phyloP scores from a whole-genome alignment of 805 yeast species.

The Pichia scutulata region DNA sequence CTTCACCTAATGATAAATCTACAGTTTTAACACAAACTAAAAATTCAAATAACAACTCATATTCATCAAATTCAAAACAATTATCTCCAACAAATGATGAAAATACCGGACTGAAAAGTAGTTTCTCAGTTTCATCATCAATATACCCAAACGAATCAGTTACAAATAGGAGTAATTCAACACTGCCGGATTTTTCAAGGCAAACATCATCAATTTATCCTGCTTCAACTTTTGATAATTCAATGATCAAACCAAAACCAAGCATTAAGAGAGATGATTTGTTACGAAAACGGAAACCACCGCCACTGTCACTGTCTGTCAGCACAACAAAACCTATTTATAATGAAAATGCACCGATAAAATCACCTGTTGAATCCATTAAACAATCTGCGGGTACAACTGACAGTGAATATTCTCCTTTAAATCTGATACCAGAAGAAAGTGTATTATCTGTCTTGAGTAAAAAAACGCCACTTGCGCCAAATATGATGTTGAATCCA shows the following conservation, averaged over 20 bases:
- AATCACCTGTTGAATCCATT: slow-evolving; percentile 1
- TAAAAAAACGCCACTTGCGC: neutral
- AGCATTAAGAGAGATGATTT: slow-evolving; percentile 9
- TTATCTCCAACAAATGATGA: no score
- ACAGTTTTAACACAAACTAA: neutral
- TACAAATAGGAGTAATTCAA: slow-evolving; percentile 2
- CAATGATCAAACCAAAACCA: neutral
- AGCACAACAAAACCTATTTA: neutral
- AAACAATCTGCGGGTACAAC: neutral
- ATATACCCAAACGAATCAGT: slow-evolving; percentile 4
- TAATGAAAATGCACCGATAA: neutral
- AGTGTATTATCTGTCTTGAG: neutral
- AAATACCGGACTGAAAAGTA: neutral
- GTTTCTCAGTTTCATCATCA: slow-evolving; percentile 6
- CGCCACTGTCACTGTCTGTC: neutral
- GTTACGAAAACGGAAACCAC: slow-evolving; percentile 10
- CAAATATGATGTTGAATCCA: neutral
- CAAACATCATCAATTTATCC: slow-evolving; percentile 8
- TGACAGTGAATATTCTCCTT: slow-evolving; percentile 5
- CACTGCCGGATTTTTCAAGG: slow-evolving; percentile 6
- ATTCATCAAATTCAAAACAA: neutral
- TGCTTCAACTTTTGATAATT: neutral
- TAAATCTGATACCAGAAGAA: slow-evolving; percentile 1
- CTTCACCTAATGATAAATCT: neutral
- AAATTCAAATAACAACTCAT: neutral